phyloP scores from a whole-genome alignment of 495 filamentous ascomycete species.

The Daldinia decipiens region DNA sequence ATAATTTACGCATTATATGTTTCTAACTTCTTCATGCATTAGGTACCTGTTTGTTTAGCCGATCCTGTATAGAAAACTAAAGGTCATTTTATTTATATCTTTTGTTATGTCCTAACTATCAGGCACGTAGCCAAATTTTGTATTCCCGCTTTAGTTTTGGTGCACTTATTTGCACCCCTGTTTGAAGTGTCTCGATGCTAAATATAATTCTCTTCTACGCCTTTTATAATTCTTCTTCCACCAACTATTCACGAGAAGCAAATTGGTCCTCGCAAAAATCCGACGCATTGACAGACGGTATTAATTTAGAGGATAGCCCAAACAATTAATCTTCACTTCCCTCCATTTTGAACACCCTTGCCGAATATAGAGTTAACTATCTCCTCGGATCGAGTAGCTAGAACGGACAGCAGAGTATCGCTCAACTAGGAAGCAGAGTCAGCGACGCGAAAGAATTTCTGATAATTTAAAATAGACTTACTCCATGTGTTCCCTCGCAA shows the following conservation, averaged over 20 bases:
- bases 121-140: not conserved
- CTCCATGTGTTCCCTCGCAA: slow-evolving; percentile 90
- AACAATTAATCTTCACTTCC: not conserved
- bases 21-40: too few relatives aligned
- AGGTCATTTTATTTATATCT: not conserved
- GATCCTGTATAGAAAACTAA: not conserved
- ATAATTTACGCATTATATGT: too few relatives aligned
- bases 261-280: too few relatives aligned
- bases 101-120: not conserved
- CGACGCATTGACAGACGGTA: not conserved
- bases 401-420: slow-evolving; percentile 80
- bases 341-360: not conserved
- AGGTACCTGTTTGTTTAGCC: too few relatives aligned
- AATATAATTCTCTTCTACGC: not conserved
- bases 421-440: slow-evolving; percentile 62
- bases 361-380: slow-evolving; percentile 81
- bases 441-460: not conserved
- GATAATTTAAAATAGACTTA: slow-evolving; percentile 57
- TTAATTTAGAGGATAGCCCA: not conserved
- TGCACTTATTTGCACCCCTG: not conserved
- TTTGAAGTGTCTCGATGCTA: too few relatives aligned
- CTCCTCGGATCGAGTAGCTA: slow-evolving; percentile 79
- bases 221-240: too few relatives aligned
- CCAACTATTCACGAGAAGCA: too few relatives aligned
- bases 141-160: not conserved